Base-by-base conservation (phyloP, 1,139 yeast species). In the Meyerozyma carpophila region DNA sequence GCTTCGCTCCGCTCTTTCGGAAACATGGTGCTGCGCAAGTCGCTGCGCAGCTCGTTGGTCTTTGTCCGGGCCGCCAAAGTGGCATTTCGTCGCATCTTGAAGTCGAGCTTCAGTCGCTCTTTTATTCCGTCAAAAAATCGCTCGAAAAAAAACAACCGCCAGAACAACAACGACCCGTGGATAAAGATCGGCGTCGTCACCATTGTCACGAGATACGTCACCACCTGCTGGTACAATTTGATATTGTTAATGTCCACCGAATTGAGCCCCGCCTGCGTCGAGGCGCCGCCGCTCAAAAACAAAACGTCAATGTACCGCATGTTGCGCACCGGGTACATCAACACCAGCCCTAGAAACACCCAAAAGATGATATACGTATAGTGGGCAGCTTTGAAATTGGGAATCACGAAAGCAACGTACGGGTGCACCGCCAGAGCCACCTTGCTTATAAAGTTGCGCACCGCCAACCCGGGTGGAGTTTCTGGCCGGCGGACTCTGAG, bases 241-340 rank as follows among this genome's bases (percentile, higher is more conserved):
- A 88, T 54, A 0, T 66, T 61, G 56, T 87, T 87, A 34, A 84
- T 53, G 56, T 89, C 79, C 18, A 86, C 70, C 0, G 97, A 83
- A 57, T 89, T 89, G 46, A 94, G 68, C 0, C 99, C 99, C 1
- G 96, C 96, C 58, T 91, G 97, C 1, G 98, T 89, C 3, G 84
- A 68, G 0, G 93, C 81, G 4, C 95, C 93, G 6, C 82, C 66
- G 0, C 90, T 75, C 45, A 88, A 68, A 62, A 90, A 89, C 36
- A 94, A 65, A 1, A 86, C 80, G 66, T 94, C 98, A 38, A 88
- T 82, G 58, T 91, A 94, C 4, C 60, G 48, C 32, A 81, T 68
- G 56, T 85, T 81, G 44, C 68, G 73, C n/a, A 77, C 75, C 0
- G 96, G 96, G 56, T 82, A 91, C 28, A 91, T 61, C 43, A 91